Base-by-base conservation (phyloP, 768 basidiomycete genomes). In the Trametes sanguinea region DNA sequence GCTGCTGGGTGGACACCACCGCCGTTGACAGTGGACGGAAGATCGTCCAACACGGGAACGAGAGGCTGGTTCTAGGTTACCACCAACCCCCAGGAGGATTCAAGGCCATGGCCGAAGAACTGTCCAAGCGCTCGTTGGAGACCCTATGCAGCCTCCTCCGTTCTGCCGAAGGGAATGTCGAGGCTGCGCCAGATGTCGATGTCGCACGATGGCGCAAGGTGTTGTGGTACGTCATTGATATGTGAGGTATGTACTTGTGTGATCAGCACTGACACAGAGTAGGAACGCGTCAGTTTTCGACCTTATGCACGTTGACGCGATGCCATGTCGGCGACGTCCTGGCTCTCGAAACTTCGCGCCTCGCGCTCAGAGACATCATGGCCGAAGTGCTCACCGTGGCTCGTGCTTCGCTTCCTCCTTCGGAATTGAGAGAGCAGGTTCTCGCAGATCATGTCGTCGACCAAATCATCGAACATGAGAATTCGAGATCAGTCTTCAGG, bases 1-100 rank as follows among this genome's bases (percentile, higher is more conserved):
- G 75, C 61, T 72, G 73, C 30, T 76, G 75, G 75, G 67, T 74
- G 17, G 74, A 76, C 60, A 62, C 66, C 0, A 76, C 73, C 3
- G 56, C 64, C 6, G 52, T 73, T n/a, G 69, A 74, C 40, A 68
- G 64, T 6, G 74, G 74, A 7, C 54, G 60, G 35, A 65, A 53
- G 32, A 40, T 75, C 40, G 54, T 50, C 4, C 75, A 76, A 51
- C 64, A 63, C 22, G 69, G 69, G 14, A 60, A 65, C 33, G 72
- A 76, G 43, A 50, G 64, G 8, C 54, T 76, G 8, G 65, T 70
- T 9, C 61, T 74, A 3, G 75, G 75, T 8, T 65, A 64, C 32
- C 74, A 76, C 59, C 64, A 30, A 6, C 64, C 67, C 4, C 29
- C 56, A 46, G 16, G 42, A 47, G 45, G n/a, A 4, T 5, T 16